Evolutionary conservation across 805 yeast genomes (phyloP), one percentile per base, ranked within the genome.

Genomic region (Nakazawaea laoshanensis): DNA sequence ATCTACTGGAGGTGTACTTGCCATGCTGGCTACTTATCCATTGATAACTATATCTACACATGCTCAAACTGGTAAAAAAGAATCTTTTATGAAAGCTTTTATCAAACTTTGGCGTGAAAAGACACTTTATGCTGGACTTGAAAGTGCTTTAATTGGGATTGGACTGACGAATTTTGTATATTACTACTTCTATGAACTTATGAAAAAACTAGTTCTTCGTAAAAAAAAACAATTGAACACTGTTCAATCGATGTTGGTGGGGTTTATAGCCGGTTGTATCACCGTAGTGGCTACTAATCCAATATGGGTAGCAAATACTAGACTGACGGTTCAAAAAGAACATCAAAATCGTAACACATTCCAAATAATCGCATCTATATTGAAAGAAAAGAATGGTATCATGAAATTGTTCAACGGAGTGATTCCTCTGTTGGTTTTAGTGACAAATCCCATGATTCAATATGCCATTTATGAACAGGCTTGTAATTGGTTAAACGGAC

Each of bases 251-350:
- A 78, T 86, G 46, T 39, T 67, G 5, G 77, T 87, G 2, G 94
- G 96, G 18, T 79, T 92, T 1, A 65, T 84, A 48, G 94, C 96
- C 2, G 96, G 96, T 0, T 70, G 87, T 7, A 71, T 86, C 24
- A 86, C 96, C 3, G 82, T 87, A 31, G 61, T 82, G 14, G 67
- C 77, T 8, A 77, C 95, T 9, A 87, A 87, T 53, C 96, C 96
- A 16, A 75, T 85, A 44, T 87, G 96, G 96, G 94, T 87, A 27
- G 92, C 94, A 28, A 87, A 87, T 52, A 87, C 96, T 3, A 70
- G 95, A 49, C 75, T 80, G 71, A 83, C 94, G 45, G 86, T 88
- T 12, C 48, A 20, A 23, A 52, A 42, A 42, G 51, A 52, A 23
- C 46, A 44, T n/a, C 51, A 62, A 19, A 59, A 60, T 28, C 42